A percentile compares a stretch with the other conserved stretches of the same genome.
phyloP scores from a whole-genome alignment of 2,329 filamentous ascomycete species.

The Nemania sp. region DNA sequence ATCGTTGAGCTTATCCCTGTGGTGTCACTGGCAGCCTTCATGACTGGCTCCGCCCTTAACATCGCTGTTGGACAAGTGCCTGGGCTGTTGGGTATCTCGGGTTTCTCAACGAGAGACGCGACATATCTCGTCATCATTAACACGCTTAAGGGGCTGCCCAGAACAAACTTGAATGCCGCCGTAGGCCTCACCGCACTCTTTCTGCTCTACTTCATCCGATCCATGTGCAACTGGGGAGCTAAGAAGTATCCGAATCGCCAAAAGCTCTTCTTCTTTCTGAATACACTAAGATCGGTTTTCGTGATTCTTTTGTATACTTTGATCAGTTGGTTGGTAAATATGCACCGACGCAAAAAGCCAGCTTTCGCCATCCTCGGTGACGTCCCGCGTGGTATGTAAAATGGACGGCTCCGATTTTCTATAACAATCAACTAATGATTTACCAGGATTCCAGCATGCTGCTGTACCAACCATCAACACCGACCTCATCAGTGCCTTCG shows the following conservation, averaged over 20 bases:
- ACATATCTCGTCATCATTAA: constrained; percentile 86
- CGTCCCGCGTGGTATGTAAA: constrained; percentile 71
- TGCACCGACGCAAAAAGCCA: constrained; percentile 63
- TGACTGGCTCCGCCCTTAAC: constrained; percentile 92
- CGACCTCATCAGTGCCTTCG: constrained; percentile 69
- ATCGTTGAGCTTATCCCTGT: constrained; percentile 93
- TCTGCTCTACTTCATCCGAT: constrained; percentile 77
- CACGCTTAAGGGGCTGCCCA: constrained; percentile 71
- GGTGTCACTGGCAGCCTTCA: constrained; percentile 88
- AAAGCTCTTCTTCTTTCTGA: constrained; percentile 86
- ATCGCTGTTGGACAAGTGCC: constrained; percentile 86
- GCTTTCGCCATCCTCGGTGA: constrained; percentile 73
- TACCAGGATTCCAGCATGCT: constrained; percentile 76
- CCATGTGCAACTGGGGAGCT: constrained; percentile 64
- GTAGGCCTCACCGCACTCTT: constrained; percentile 83
- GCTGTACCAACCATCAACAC: constrained; percentile 70
- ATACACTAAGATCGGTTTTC: constrained; percentile 86
- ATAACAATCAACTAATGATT: constrained; percentile 28
- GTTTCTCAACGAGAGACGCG: constrained; percentile 73
- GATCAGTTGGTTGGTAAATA: constrained; percentile 85
- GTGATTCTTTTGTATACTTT: constrained; percentile 91
- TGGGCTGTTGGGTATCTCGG: constrained; percentile 75
- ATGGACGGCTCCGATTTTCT: background rate
- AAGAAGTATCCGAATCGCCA: constrained; percentile 69
- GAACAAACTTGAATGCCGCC: constrained; percentile 75